Base-by-base conservation (phyloP, 2,329 filamentous ascomycete species). In the Aureobasidium mangrovei region DNA sequence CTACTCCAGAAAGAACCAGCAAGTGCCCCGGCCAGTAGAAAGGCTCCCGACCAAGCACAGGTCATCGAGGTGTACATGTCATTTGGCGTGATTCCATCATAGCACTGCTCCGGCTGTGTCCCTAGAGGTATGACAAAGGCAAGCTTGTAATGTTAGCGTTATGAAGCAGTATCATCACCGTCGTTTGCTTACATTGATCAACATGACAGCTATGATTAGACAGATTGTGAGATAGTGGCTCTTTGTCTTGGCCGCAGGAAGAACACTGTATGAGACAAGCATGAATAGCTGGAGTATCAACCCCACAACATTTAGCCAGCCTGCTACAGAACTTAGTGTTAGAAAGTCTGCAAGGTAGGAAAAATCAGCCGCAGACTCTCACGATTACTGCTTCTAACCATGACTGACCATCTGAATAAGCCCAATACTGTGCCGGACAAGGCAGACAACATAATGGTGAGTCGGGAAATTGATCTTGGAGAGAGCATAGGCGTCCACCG, bases 201-300 rank as follows among this genome's bases (percentile, higher is more conserved):
- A 75, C 40, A 85, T 73, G 39, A 91, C 82, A 4, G 82, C 87
- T 42, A 87, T 70, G 4, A 88, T 86, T 49, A 97, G 75, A 67
- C 89, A 93, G 60, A 96, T 85, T 66, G 88, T 96, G 36, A 98
- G 76, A 65, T 97, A 97, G 69, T 98, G 93, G 52, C 91, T 83
- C 65, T 89, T 83, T 5, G 93, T 96, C 74, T 88, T 91, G 63
- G 95, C 89, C 27, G 88, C 82, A 0, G 93, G 91, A 26, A 98
- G 75, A 10, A 85, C 76, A 3, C 82, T 73, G 77, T 90, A 97
- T 4, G 89, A 94, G 4, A 88, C 49, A 12, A 97, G 73, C 54
- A 97, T 74, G 64, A 93, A 91, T 12, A 83, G 64, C 58, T 86
- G 85, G 62, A 86, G 82, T 45, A 85, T 71, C 40, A 90, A 77